A percentile compares a stretch with the other conserved stretches of the same genome.
Conservation (phyloP, 108 stramenopile genomes). For the Nannochloropsis gaditana region DNA sequence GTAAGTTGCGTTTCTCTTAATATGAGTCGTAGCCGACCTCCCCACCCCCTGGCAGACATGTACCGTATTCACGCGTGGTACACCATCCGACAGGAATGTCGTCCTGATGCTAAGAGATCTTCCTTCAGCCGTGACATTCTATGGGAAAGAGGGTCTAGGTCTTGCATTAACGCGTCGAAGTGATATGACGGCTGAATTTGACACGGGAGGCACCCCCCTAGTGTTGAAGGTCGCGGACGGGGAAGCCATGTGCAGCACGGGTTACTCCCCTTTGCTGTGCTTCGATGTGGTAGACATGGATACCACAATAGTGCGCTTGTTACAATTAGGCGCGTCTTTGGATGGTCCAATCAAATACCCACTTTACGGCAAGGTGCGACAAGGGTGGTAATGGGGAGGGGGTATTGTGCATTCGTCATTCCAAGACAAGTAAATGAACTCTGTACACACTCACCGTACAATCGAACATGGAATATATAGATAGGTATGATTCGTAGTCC, state of each 20-base stretch:
- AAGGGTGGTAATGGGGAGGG: background rate
- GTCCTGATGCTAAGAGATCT: conserved; percentile 30
- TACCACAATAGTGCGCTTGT: conserved; percentile 38
- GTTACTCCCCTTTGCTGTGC: conserved; percentile 49
- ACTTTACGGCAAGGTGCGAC: conserved; percentile 43
- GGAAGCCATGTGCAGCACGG: conserved; percentile 31
- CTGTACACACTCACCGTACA: too few relatives aligned
- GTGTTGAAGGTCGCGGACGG: conserved; percentile 12
- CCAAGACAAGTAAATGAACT: too few relatives aligned
- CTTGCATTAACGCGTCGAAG: background rate
- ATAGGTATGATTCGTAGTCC: conserved; percentile 49
- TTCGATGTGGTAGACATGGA: conserved; percentile 54
- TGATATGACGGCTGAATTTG: conserved; percentile 22
- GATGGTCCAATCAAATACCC: conserved; percentile 56
- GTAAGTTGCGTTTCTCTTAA: background rate
- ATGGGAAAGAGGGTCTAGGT: conserved; percentile 26
- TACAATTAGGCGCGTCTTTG: conserved; percentile 44
- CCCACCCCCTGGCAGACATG: background rate
- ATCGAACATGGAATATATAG: background rate
- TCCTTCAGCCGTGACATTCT: conserved; percentile 22
- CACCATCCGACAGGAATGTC: conserved; percentile 4
- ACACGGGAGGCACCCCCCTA: conserved; percentile 15
- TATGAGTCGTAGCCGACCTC: background rate
- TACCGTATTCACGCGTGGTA: background rate
- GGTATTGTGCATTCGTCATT: too few relatives aligned